These are phyloP conservation scores for Skeletonema menzelii DNA, from an alignment of 108 stramenopile species.

Conservation along the genomic window DNA sequence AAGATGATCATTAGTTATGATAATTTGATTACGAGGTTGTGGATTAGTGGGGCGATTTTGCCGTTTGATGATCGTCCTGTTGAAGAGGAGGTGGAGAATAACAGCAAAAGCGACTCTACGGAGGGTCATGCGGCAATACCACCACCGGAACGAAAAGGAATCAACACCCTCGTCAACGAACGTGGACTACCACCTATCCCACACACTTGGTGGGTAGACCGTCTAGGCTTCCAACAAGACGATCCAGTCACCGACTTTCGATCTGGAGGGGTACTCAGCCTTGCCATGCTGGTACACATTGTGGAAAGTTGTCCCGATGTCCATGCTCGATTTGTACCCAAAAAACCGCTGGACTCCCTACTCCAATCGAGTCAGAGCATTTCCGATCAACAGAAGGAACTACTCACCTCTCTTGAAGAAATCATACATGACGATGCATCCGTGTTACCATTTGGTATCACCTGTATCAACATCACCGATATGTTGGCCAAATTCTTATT, in stretches of 20 bases:
- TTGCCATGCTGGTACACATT: constrained; percentile 85
- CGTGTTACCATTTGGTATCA: constrained; percentile 87
- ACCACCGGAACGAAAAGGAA: neutral
- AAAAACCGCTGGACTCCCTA: neutral
- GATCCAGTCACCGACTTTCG: constrained; percentile 92
- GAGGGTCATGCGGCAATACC: neutral
- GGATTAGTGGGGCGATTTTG: constrained; percentile 79
- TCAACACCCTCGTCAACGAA: constrained; percentile 69
- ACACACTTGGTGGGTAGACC: constrained; percentile 75
- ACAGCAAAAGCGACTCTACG: too few species aligned
- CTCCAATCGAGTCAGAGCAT: neutral
- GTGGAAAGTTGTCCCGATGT: constrained; percentile 59
- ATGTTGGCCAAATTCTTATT: constrained; percentile 89
- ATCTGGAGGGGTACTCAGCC: constrained; percentile 78
- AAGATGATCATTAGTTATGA: constrained; percentile 86
- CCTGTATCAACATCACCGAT: constrained; percentile 86
- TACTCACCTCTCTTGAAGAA: constrained; percentile 23
- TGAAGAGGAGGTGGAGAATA: neutral
- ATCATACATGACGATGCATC: constrained; percentile 59
- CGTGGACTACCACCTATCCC: constrained; percentile 79
- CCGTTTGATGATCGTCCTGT: constrained; percentile 41
- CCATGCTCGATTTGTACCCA: constrained; percentile 45
- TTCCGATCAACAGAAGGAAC: constrained; percentile 3
- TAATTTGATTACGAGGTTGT: constrained; percentile 75
- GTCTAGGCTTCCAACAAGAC: constrained; percentile 83